Conservation (phyloP, 805 yeast genomes). For the Ogataea paraovalis region DNA sequence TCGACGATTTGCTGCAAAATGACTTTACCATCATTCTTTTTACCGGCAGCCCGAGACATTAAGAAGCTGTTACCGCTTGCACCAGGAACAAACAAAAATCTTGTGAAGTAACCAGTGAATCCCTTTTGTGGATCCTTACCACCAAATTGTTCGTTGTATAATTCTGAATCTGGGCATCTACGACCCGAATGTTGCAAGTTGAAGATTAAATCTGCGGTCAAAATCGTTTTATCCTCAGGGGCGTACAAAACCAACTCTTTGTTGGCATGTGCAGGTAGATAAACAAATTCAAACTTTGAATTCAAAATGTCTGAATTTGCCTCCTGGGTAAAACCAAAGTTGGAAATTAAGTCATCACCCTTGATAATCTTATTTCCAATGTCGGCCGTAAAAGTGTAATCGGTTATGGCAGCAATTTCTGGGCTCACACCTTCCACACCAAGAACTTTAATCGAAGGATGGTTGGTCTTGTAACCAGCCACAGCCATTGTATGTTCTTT, state of each 20-base stretch:
- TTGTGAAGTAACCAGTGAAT: slow-evolving; percentile 20
- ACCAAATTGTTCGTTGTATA: slow-evolving; percentile 43
- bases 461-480: slow-evolving; percentile 42
- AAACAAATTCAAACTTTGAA: slow-evolving; percentile 49
- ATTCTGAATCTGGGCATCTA: slow-evolving; percentile 29
- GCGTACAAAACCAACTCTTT: slow-evolving; percentile 54
- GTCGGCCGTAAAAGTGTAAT: slow-evolving; percentile 34
- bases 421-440: slow-evolving; percentile 44
- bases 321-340: slow-evolving; percentile 32
- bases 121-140: slow-evolving; percentile 42
- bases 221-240: slow-evolving; percentile 42
- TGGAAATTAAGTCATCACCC: slow-evolving; percentile 26
- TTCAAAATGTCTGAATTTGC: slow-evolving; percentile 29
- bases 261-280: slow-evolving; percentile 53
- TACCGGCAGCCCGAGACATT: slow-evolving; percentile 3
- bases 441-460: slow-evolving; percentile 49
- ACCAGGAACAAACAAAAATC: slow-evolving; percentile 14
- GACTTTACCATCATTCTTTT: slow-evolving; percentile 8
- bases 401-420: slow-evolving; percentile 36
- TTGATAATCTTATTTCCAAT: slow-evolving; percentile 35
- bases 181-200: slow-evolving; percentile 49
- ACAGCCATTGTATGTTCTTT: slow-evolving; percentile 64
- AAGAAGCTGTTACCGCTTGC: slow-evolving; percentile 8
- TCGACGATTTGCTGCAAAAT: slow-evolving; percentile 30
- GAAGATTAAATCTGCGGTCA: slow-evolving; percentile 60